phyloP scores from a whole-genome alignment of 495 filamentous ascomycete species.

The Cladorrhinum samala region DNA sequence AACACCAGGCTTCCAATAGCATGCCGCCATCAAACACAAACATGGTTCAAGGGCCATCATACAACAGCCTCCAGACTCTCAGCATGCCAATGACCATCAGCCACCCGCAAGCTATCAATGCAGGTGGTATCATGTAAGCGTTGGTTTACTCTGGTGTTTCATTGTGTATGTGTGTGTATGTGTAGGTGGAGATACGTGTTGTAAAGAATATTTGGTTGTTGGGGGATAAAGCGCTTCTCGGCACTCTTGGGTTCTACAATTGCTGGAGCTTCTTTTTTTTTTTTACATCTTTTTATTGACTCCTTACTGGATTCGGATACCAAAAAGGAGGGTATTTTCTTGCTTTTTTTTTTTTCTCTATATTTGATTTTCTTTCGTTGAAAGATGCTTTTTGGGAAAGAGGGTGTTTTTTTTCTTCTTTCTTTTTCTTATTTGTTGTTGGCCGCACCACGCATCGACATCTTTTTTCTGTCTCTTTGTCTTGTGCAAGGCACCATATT shows the following conservation, averaged over 20 bases:
- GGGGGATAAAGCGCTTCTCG: neutral
- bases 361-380: neutral
- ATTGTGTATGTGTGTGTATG: conserved; percentile 1
- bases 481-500: neutral
- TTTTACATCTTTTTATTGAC: neutral
- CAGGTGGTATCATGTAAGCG: conserved; percentile 36
- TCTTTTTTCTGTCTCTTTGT: neutral
- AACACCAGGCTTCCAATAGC: conserved; percentile 22
- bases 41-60: conserved; percentile 29
- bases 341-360: conserved; percentile 1
- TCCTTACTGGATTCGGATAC: neutral
- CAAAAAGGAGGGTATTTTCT: conserved; percentile 1
- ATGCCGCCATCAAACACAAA: conserved; percentile 34
- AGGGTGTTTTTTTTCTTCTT: neutral
- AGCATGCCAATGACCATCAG: conserved; percentile 56
- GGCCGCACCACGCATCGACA: neutral
- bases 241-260: neutral
- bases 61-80: conserved; percentile 41
- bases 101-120: conserved; percentile 40
- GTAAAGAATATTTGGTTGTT: conserved; percentile 3
- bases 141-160: neutral
- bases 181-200: conserved; percentile 18
- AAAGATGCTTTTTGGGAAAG: neutral
- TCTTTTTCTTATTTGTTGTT: conserved; percentile 1
- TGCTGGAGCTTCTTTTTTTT: neutral